Evolutionary conservation across 768 basidiomycete genomes (phyloP).

Genomic region (Suillus brevipes): DNA sequence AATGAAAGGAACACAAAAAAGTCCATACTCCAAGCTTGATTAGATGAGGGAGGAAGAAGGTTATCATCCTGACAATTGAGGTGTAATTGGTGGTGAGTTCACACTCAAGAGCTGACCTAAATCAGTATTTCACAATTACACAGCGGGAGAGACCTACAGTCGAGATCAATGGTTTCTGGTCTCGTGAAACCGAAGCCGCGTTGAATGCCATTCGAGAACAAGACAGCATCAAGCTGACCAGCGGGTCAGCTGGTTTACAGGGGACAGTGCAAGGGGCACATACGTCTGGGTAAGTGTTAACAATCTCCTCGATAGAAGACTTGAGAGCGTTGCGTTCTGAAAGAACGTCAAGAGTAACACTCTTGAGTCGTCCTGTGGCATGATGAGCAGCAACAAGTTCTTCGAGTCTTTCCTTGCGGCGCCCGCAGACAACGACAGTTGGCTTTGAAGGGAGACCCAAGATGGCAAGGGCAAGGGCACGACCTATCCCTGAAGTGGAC

Average conservation of each 20-base stretch:
- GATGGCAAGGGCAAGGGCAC: slow-evolving; percentile 53
- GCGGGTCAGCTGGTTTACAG: neutral
- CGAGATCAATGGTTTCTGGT: slow-evolving; percentile 41
- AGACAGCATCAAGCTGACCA: slow-evolving; percentile 54
- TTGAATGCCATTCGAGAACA: slow-evolving; percentile 57
- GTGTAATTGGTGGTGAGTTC: slow-evolving; percentile 60
- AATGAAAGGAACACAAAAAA: neutral
- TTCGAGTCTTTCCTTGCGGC: slow-evolving; percentile 53
- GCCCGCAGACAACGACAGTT: slow-evolving; percentile 50
- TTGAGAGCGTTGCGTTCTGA: slow-evolving; percentile 39
- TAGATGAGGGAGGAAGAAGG: slow-evolving; percentile 55
- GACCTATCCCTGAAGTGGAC: slow-evolving; percentile 59
- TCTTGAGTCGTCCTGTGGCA: slow-evolving; percentile 37
- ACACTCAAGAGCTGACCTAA: slow-evolving; percentile 17
- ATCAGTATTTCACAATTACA: neutral
- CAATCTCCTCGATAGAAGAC: slow-evolving; percentile 39
- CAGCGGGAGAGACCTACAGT: slow-evolving; percentile 28
- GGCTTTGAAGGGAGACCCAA: slow-evolving; percentile 48
- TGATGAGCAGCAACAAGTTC: slow-evolving; percentile 38
- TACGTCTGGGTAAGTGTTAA: slow-evolving; percentile 52
- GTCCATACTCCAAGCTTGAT: slow-evolving; percentile 48
- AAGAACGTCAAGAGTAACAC: slow-evolving; percentile 46
- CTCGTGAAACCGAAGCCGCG: slow-evolving; percentile 47
- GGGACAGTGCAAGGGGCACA: slow-evolving; percentile 12
- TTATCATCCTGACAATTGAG: slow-evolving; percentile 48